A percentile compares a stretch with the other conserved stretches of the same genome.
Conservation (phyloP, 108 stramenopile species). For the Cyclotella baltica region DNA sequence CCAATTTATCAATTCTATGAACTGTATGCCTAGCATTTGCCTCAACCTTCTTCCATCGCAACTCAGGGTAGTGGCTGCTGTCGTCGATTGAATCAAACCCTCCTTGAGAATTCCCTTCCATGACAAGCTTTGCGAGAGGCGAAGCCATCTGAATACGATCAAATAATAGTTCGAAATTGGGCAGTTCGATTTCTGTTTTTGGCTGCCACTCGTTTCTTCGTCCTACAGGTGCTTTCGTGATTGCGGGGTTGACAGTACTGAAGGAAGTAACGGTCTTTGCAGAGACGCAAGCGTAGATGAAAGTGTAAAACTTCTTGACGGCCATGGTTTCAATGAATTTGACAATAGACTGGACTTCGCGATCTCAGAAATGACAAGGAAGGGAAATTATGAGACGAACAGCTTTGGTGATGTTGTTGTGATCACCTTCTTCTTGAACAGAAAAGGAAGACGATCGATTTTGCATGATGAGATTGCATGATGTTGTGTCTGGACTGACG, state of each 20-base stretch:
- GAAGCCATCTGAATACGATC: conserved; percentile 50
- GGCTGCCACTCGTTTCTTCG: conserved; percentile 28
- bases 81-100: conserved; percentile 45
- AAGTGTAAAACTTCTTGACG: conserved; percentile 2
- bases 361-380: neutral
- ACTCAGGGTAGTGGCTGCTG: conserved; percentile 18
- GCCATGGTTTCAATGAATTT: conserved; percentile 1
- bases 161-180: conserved; percentile 48
- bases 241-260: conserved; percentile 5
- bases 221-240: conserved; percentile 12
- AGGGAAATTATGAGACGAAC: conserved; percentile 7
- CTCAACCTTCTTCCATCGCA: conserved; percentile 57
- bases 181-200: conserved; percentile 49
- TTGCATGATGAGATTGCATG: no score
- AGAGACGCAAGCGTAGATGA: conserved; percentile 18
- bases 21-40: conserved; percentile 38
- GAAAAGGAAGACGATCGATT: neutral
- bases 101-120: conserved; percentile 48
- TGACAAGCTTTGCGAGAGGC: conserved; percentile 46
- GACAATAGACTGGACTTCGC: neutral
- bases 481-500: no score
- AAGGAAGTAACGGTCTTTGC: conserved; percentile 24
- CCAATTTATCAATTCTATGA: conserved; percentile 49
- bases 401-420: neutral
- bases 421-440: no score